Evolutionary conservation across 139 green algal species (phyloP).

Genomic region (Limnomonas spitsbergensis): DNA sequence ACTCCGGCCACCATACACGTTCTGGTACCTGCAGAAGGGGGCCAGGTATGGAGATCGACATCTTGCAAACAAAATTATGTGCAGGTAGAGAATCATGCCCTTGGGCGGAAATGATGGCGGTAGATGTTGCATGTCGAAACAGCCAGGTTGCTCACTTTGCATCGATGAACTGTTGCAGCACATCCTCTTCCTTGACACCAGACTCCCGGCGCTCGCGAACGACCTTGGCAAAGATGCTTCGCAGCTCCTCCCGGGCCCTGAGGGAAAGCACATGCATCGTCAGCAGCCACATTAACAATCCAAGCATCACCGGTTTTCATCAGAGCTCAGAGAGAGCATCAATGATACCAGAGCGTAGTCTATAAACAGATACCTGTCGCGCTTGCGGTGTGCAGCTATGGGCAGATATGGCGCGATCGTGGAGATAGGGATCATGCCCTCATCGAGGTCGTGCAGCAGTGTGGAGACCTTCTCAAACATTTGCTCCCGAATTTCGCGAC

Average conservation of each 20-base stretch:
- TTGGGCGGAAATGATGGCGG: too few species aligned
- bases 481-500: slow-evolving; percentile 91
- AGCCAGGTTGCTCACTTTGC: slow-evolving; percentile 40
- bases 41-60: too few species aligned
- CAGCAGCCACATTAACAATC: too few species aligned
- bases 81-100: too few species aligned
- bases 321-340: too few species aligned
- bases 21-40: slow-evolving; percentile 58
- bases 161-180: slow-evolving; percentile 95
- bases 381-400: slow-evolving; percentile 79
- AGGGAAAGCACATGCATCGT: slow-evolving; percentile 7
- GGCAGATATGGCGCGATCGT: slow-evolving; percentile 94
- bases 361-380: slow-evolving; percentile 74
- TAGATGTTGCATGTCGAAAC: too few species aligned
- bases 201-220: slow-evolving; percentile 69
- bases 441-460: slow-evolving; percentile 93
- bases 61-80: too few species aligned
- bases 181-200: slow-evolving; percentile 76
- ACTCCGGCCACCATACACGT: slow-evolving; percentile 68
- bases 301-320: too few species aligned
- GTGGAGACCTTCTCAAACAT: slow-evolving; percentile 85
- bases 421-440: slow-evolving; percentile 93
- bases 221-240: slow-evolving; percentile 78
- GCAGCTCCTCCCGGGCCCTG: slow-evolving; percentile 64
- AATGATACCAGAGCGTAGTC: too few species aligned